Conservation (phyloP, 2,329 filamentous ascomycete genomes). For the Monilinia vaccinii-corymbosi region DNA sequence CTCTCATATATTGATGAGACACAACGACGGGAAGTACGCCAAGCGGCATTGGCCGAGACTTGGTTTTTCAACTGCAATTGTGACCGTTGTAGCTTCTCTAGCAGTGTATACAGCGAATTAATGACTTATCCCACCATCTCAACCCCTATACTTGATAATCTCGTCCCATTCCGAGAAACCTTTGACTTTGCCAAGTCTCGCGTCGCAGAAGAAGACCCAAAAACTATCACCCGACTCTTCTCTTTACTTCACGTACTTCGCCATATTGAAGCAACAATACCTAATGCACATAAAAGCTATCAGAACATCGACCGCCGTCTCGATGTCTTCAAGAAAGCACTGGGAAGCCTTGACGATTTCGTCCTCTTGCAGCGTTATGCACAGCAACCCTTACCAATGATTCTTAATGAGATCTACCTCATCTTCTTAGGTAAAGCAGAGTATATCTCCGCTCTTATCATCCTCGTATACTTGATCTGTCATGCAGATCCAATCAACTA, state of each 20-base stretch:
- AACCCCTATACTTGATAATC: not conserved
- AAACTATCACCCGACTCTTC: not conserved
- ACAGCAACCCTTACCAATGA: slow-evolving; percentile 28
- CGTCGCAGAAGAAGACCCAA: not conserved
- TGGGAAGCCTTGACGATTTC: slow-evolving; percentile 1
- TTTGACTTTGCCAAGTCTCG: not conserved
- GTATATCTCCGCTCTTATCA: slow-evolving; percentile 39
- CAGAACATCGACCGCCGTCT: slow-evolving; percentile 1
- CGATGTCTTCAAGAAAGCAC: not conserved
- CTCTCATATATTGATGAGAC: slow-evolving; percentile 52
- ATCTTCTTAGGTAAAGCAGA: slow-evolving; percentile 37
- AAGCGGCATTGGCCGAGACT: not conserved
- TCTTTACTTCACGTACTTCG: slow-evolving; percentile 5
- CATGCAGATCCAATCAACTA: slow-evolving; percentile 42
- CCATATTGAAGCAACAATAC: not conserved
- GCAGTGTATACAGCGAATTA: not conserved
- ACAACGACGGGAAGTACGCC: slow-evolving; percentile 8
- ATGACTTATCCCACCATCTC: not conserved
- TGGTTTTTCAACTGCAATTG: slow-evolving; percentile 9
- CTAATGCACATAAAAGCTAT: not conserved
- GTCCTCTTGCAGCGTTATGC: slow-evolving; percentile 9
- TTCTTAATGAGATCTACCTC: slow-evolving; percentile 36
- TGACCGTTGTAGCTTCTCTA: not conserved
- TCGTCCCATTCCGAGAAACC: not conserved
- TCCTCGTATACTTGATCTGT: slow-evolving; percentile 28